Evolutionary conservation across 2,329 filamentous ascomycete species (phyloP).

Genomic region (Colletotrichum camelliae): DNA sequence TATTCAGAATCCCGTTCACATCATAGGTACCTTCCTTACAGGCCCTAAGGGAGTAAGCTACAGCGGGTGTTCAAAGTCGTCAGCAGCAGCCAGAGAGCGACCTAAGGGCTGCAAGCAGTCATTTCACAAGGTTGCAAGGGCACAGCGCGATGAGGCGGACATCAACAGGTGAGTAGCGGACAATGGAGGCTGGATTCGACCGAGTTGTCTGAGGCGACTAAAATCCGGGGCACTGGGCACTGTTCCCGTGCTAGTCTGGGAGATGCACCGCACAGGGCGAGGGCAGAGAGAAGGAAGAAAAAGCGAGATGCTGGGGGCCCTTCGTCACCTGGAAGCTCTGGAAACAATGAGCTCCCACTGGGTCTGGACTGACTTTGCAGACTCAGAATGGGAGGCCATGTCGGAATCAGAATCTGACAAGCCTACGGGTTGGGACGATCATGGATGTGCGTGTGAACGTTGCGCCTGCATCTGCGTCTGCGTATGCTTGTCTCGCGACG

Average conservation of each 20-base stretch:
- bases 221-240: neutral
- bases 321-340: neutral
- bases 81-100: neutral
- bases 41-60: neutral
- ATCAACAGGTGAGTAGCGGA: neutral
- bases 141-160: neutral
- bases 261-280: neutral
- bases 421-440: neutral
- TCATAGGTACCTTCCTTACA: neutral
- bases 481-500: slow-evolving; percentile 16
- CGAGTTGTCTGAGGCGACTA: neutral
- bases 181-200: neutral
- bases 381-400: neutral
- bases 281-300: neutral
- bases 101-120: neutral
- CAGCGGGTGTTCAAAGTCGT: neutral
- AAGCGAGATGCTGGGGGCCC: neutral
- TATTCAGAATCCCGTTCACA: neutral
- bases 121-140: neutral
- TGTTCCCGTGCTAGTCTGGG: neutral
- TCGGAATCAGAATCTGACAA: slow-evolving; percentile 7
- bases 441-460: slow-evolving; percentile 15
- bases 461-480: neutral
- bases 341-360: neutral
- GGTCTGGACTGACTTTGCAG: neutral